Evolutionary conservation across 2,329 filamentous ascomycete genomes (phyloP), one percentile per base, ranked within the genome.

Genomic region (Paecilomyces variotii): DNA sequence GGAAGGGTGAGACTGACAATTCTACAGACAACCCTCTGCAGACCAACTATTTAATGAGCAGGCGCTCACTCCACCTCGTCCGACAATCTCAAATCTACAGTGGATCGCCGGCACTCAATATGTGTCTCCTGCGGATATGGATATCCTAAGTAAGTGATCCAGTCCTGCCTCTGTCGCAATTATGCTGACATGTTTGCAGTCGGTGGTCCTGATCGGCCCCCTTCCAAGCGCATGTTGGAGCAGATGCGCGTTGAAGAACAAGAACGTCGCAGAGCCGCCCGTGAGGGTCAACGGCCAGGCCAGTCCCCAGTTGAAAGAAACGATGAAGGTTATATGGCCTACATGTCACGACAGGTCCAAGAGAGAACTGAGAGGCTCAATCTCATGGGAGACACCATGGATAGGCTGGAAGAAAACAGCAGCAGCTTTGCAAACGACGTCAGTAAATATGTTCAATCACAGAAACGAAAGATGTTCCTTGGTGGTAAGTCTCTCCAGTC

Each of bases 51-150:
- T 90, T 73, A 96, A 97, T 70, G 86, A 89, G 0, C 81, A 89
- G 59, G 82, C 90, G 0, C 70, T 83, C 14, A 82, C 89, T 25
- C 93, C 92, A 1, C 82, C 90, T 11, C 85, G 94, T 1, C 94
- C 94, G 0, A 96, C 91, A 0, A 99, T 99, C 60, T 95, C 90
- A 24, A 96, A 95, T 67, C 76, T 99, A 39, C 91, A 97, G 75
- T 99, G 94, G 94, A 91, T 99, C 56, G 89, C 91, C 0, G 94
- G 94, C 3, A 97, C 93, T 1, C 93, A 97, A 73, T 89, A 95
- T 66, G 83, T 99, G 53, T 91, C 90, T 1, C 88, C 90, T 0
- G 81, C 87, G 1, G 94, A 99, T 67, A 85, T 99, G 68, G 94
- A 97, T 68, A 76, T 96, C 1, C 79, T 99, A 1, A 94, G 79